Percentiles rank a stretch among this genome's conserved stretches.
Evolutionary conservation across 208 protist species (phyloP).

Genomic region (Leishmania martiniquensis): DNA sequence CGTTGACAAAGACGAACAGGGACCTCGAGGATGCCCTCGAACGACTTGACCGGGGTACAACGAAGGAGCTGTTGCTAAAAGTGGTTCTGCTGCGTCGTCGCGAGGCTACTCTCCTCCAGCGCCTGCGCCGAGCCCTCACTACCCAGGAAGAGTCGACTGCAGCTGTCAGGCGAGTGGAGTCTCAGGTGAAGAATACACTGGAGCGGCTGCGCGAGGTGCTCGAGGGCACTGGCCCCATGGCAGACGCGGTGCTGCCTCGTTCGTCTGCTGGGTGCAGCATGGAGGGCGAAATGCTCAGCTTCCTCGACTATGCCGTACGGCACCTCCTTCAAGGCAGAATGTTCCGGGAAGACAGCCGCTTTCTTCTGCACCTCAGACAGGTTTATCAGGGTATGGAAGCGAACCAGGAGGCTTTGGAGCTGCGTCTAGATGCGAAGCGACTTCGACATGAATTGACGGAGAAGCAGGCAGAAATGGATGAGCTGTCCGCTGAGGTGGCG

Average conservation of each 20-base stretch:
- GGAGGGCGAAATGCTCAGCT: conserved; percentile 63
- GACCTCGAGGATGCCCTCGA: conserved; percentile 55
- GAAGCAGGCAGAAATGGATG: conserved; percentile 57
- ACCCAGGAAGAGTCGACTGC: conserved; percentile 52
- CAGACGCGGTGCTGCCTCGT: conserved; percentile 74
- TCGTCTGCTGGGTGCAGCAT: conserved; percentile 47
- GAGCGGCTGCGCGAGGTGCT: conserved; percentile 69
- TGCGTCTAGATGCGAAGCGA: conserved; percentile 43
- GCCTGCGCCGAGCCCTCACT: conserved; percentile 65
- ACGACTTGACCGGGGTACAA: conserved; percentile 39
- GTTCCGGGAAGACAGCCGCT: conserved; percentile 79
- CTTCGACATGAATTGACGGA: conserved; percentile 33
- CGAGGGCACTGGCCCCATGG: conserved; percentile 46
- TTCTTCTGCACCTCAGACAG: conserved; percentile 67
- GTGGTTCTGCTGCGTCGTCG: conserved; percentile 82
- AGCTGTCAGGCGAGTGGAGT: conserved; percentile 42
- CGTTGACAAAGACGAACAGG: conserved; percentile 50
- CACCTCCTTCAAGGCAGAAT: conserved; percentile 58
- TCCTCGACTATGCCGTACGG: conserved; percentile 52
- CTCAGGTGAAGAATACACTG: conserved; percentile 62
- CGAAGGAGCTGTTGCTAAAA: conserved; percentile 76
- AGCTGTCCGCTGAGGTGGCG: conserved; percentile 29
- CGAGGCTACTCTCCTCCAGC: conserved; percentile 77
- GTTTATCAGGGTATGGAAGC: conserved; percentile 65
- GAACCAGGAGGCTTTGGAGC: conserved; percentile 45